Conservation (phyloP, 2,329 filamentous ascomycete genomes). For the Pyrenophora graminea region DNA sequence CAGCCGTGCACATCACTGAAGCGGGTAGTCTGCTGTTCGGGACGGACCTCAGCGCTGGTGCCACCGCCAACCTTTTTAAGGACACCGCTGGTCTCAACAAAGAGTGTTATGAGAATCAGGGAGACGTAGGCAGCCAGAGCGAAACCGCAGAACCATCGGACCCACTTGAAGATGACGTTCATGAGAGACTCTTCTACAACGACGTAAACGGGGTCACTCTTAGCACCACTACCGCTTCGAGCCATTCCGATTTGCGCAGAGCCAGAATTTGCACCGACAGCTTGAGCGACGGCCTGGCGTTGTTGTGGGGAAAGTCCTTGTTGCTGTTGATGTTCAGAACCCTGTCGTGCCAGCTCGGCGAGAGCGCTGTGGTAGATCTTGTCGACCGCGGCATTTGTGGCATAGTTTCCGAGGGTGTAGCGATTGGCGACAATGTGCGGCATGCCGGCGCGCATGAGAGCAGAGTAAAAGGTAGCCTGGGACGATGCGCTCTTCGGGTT, state of each 20-base stretch:
- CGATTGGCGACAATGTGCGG: slow-evolving; percentile 89
- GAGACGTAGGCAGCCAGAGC: slow-evolving; percentile 77
- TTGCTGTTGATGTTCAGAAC: slow-evolving; percentile 22
- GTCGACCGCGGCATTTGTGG: slow-evolving; percentile 77
- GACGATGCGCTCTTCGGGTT: slow-evolving; percentile 85
- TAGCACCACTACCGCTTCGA: slow-evolving; percentile 67
- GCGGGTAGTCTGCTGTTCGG: slow-evolving; percentile 86
- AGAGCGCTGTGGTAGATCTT: slow-evolving; percentile 79
- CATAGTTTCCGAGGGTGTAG: slow-evolving; percentile 84
- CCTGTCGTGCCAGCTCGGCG: slow-evolving; percentile 59
- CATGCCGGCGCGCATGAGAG: slow-evolving; percentile 88
- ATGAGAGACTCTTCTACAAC: slow-evolving; percentile 90
- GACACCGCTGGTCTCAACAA: slow-evolving; percentile 79
- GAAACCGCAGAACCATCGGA: slow-evolving; percentile 83
- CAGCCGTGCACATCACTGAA: slow-evolving; percentile 96
- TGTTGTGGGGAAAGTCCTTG: slow-evolving; percentile 61
- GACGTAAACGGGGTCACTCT: slow-evolving; percentile 88
- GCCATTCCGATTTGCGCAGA: slow-evolving; percentile 67
- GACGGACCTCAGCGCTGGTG: slow-evolving; percentile 81
- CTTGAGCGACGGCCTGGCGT: slow-evolving; percentile 79
- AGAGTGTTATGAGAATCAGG: slow-evolving; percentile 76
- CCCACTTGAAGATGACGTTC: slow-evolving; percentile 82
- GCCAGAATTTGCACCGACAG: slow-evolving; percentile 71
- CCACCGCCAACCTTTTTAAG: slow-evolving; percentile 76
- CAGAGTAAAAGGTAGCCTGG: slow-evolving; percentile 92